Conservation (phyloP, 108 stramenopile genomes). For the Parietichytrium sp. region DNA sequence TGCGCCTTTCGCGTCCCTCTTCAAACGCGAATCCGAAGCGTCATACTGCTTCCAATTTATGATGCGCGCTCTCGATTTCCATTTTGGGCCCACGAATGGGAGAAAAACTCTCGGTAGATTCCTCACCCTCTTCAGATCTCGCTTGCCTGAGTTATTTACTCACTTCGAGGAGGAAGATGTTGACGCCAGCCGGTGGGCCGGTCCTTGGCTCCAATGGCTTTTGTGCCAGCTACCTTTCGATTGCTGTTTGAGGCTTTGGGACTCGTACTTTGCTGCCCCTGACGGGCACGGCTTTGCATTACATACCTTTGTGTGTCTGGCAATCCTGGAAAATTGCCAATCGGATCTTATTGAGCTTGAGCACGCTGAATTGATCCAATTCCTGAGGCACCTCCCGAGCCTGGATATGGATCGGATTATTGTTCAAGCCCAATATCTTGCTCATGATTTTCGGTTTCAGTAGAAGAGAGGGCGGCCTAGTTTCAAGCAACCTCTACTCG, state of each 20-base stretch:
- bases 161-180: slow-evolving; percentile 34
- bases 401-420: slow-evolving; percentile 36
- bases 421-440: slow-evolving; percentile 20
- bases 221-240: slow-evolving; percentile 24
- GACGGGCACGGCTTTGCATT: slow-evolving; percentile 24
- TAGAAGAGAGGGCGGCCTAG: too few relatives aligned
- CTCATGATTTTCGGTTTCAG: slow-evolving; percentile 28
- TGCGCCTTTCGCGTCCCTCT: slow-evolving; percentile 7
- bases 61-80: neutral
- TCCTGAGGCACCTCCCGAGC: neutral
- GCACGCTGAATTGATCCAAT: neutral
- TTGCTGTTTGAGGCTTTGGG: slow-evolving; percentile 26
- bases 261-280: slow-evolving; percentile 21
- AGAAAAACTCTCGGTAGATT: neutral
- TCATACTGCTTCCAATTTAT: slow-evolving; percentile 10
- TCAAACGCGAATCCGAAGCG: neutral
- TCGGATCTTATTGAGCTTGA: slow-evolving; percentile 31
- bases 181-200: slow-evolving; percentile 9
- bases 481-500: too few relatives aligned
- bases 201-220: neutral
- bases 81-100: neutral
- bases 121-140: slow-evolving; percentile 12
- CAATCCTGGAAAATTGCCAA: slow-evolving; percentile 27
- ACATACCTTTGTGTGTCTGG: slow-evolving; percentile 37
- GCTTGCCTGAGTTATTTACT: slow-evolving; percentile 17